These are phyloP conservation scores for Nadsonia fulvescens DNA, from an alignment of 805 yeast species.

Conservation along the genomic window DNA sequence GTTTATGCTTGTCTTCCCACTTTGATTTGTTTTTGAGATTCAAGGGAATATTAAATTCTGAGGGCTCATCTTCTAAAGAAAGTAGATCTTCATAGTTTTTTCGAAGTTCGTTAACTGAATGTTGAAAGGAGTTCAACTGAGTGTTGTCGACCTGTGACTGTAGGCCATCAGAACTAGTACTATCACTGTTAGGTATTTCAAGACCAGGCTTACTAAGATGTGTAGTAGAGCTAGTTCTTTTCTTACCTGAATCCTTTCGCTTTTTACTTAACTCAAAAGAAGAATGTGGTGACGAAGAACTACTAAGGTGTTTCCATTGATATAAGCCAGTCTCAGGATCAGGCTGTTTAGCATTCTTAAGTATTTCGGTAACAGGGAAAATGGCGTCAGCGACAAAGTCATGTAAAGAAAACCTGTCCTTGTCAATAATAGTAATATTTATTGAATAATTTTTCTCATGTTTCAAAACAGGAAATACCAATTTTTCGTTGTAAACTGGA, in stretches of 20 bases:
- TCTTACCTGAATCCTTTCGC: too few relatives aligned
- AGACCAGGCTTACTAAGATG: slow-evolving; percentile 1
- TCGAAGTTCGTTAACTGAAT: too few relatives aligned
- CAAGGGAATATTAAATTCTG: slow-evolving; percentile 24
- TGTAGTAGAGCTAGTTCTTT: too few relatives aligned
- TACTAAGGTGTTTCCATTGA: too few relatives aligned
- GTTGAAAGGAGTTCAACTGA: too few relatives aligned
- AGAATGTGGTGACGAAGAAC: too few relatives aligned
- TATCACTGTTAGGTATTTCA: too few relatives aligned
- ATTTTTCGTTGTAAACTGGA: slow-evolving; percentile 65
- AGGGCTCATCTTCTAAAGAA: too few relatives aligned
- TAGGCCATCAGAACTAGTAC: too few relatives aligned
- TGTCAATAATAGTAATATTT: slow-evolving; percentile 61
- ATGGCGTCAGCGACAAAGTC: slow-evolving; percentile 60
- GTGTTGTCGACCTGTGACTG: too few relatives aligned
- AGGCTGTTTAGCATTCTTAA: slow-evolving; percentile 17
- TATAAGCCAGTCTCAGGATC: slow-evolving; percentile 21
- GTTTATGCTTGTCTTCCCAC: slow-evolving; percentile 24
- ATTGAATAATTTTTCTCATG: slow-evolving; percentile 50
- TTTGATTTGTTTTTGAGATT: slow-evolving; percentile 13
- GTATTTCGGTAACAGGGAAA: slow-evolving; percentile 34
- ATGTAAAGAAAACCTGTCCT: slow-evolving; percentile 66
- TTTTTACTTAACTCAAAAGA: too few relatives aligned
- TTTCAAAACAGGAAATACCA: slow-evolving; percentile 59
- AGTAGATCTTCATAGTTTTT: too few relatives aligned